phyloP scores from a whole-genome alignment of 495 filamentous ascomycete species.

The Astrothelium macrocarpum region DNA sequence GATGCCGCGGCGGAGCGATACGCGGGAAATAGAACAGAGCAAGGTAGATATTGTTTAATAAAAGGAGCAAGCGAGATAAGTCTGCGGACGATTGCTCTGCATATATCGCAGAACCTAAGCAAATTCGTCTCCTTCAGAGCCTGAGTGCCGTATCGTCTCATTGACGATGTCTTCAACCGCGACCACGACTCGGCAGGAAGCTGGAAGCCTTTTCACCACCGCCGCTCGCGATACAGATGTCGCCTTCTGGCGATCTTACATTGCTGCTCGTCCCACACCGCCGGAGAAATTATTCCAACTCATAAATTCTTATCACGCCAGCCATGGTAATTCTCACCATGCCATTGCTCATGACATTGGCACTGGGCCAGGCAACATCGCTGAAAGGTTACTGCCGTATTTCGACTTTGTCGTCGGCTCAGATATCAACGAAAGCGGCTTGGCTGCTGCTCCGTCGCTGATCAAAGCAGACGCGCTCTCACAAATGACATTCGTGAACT shows the following conservation, averaged over 20 bases:
- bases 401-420: background rate
- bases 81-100: no score
- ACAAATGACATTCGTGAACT: background rate
- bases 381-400: background rate
- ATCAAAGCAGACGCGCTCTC: background rate
- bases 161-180: no score
- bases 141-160: no score
- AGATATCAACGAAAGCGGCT: background rate
- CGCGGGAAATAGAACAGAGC: no score
- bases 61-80: no score
- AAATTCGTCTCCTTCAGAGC: no score
- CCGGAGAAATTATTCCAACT: background rate
- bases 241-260: background rate
- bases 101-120: no score
- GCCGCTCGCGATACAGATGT: no score
- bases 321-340: background rate
- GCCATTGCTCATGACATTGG: background rate
- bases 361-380: background rate
- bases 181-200: no score
- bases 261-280: background rate
- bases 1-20: no score
- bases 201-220: no score
- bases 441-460: background rate
- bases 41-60: no score
- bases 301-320: background rate